Percentiles rank a stretch among this genome's conserved stretches.
Conservation (phyloP, 31 red algal species). For the Porphyra umbilicalis region DNA sequence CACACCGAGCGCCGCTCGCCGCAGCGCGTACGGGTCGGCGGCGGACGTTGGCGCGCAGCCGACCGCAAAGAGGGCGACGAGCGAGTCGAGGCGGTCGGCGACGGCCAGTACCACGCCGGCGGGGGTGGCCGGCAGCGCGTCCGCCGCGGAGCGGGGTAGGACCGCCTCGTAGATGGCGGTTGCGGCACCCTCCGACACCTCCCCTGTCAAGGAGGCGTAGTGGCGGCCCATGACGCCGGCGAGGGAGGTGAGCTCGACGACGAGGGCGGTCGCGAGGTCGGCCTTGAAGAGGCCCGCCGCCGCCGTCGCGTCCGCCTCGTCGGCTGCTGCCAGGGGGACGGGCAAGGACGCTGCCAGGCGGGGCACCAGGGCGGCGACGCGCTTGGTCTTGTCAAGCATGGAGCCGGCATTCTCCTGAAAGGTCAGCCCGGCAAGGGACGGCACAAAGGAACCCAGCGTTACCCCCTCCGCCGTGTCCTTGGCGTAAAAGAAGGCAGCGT, state of each 20-base stretch:
- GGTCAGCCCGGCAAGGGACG: constrained; percentile 55
- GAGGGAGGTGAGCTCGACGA: constrained; percentile 91
- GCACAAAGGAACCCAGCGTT: constrained; percentile 54
- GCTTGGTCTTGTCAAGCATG: constrained; percentile 84
- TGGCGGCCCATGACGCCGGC: constrained; percentile 90
- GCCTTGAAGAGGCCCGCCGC: constrained; percentile 75
- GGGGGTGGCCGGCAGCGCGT: constrained; percentile 45
- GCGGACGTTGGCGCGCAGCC: constrained; percentile 74
- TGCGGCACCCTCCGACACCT: constrained; percentile 27
- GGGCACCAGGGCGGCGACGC: constrained; percentile 43
- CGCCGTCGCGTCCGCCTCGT: constrained; percentile 10
- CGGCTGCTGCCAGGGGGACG: not conserved
- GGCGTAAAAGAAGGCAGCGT: constrained; percentile 92
- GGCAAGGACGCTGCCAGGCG: not conserved
- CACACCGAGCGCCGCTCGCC: constrained; percentile 78
- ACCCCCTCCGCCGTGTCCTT: constrained; percentile 63
- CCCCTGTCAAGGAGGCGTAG: constrained; percentile 66
- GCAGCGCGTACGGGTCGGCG: constrained; percentile 86
- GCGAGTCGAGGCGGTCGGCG: constrained; percentile 86
- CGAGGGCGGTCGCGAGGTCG: constrained; percentile 81
- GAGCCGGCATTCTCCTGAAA: constrained; percentile 86
- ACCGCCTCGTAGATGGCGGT: constrained; percentile 74
- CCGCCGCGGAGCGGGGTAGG: constrained; percentile 74
- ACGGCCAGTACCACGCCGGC: constrained; percentile 54
- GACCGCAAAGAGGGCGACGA: constrained; percentile 83